Base-by-base conservation (phyloP, 2,329 filamentous ascomycete species). In the Mycosphaerella arachidis region DNA sequence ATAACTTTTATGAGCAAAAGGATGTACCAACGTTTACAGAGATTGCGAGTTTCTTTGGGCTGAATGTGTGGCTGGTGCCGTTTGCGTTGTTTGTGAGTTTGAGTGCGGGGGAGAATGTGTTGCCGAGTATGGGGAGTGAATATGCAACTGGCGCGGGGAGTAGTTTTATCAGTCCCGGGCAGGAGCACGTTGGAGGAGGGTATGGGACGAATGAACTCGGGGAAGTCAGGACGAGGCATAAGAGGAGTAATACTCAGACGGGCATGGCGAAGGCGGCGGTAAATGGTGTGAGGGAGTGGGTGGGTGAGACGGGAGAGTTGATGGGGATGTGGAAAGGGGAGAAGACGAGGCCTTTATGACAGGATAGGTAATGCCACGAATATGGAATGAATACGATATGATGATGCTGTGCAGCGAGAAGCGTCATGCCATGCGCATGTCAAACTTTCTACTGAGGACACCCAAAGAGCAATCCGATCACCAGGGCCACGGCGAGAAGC, bases 51-150 rank as follows among this genome's bases (percentile, higher is more conserved):
- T 99, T 94, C 76, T 99, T 99, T 72, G 94, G 94, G 0, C 80
- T 99, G 1, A 96, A 92, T 70, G 92, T 99, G 0, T 99, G 94
- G 94, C 82, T 99, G 1, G 90, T 97, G 0, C 94, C 94, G 0
- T 99, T 99, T 72, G 87, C 92, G 16, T 82, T 99, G 13, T 99
- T 99, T 72, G 93, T 99, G 54, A 96, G 90, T 70, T 77, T 99
- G 46, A 96, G 91, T 18, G 94, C 94, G 0, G 91, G 92, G 57
- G 94, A 99, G 72, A 97, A 97, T 72, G 91, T 97, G 3, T 78
- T 99, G 55, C 94, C 94, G 0, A 95, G 88, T 7, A 97, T 97
- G 84, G 91, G 91, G 12, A 91, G 85, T 52, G 89, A 92, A 64
- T 86, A 86, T 71, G 83, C 82, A 18, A 86, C 84, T 0, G 84